Evolutionary conservation across 108 stramenopile genomes (phyloP).

Genomic region (Skeletonema potamos): DNA sequence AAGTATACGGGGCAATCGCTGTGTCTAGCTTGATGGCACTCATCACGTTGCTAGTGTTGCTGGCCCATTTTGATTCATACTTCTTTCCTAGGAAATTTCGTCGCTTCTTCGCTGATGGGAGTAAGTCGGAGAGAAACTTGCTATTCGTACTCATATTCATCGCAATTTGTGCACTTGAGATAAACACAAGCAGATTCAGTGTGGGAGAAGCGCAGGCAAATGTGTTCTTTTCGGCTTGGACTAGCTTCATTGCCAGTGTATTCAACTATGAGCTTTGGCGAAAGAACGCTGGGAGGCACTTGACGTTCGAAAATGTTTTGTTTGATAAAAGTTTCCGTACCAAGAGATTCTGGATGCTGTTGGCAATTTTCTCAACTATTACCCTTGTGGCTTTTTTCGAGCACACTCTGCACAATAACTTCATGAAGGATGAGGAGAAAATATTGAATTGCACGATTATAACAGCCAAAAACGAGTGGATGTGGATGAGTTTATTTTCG

Average conservation of each 20-base stretch:
- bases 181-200: constrained; percentile 53
- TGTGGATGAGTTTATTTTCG: constrained; percentile 12
- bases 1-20: constrained; percentile 18
- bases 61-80: constrained; percentile 31
- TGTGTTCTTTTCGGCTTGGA: constrained; percentile 77
- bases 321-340: constrained; percentile 5
- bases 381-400: neutral
- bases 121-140: constrained; percentile 22
- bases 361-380: constrained; percentile 26
- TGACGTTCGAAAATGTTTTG: constrained; percentile 23
- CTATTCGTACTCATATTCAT: constrained; percentile 12
- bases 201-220: constrained; percentile 71
- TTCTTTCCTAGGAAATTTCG: constrained; percentile 22
- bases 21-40: constrained; percentile 14
- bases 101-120: constrained; percentile 26
- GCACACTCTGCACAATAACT: neutral
- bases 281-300: constrained; percentile 18
- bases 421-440: neutral
- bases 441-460: neutral
- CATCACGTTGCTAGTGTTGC: constrained; percentile 14
- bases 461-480: constrained; percentile 13
- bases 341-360: constrained; percentile 17
- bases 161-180: constrained; percentile 34
- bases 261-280: constrained; percentile 34
- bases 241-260: constrained; percentile 20